Evolutionary conservation across 169 alveolate species (phyloP).

Genomic region (Plasmodium relictum): DNA sequence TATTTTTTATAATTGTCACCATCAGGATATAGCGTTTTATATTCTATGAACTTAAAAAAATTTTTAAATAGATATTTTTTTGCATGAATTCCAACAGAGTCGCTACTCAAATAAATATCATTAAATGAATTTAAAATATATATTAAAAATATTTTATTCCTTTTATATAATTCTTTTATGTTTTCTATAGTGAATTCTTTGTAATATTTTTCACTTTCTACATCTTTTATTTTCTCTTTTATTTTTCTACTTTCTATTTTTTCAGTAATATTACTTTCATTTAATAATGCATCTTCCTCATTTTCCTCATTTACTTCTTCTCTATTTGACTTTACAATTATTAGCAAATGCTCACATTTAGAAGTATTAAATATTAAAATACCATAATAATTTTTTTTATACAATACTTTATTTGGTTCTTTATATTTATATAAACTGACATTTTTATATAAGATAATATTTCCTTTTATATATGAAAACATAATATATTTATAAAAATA

Average conservation of each 20-base stretch:
- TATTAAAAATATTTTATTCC: conserved; percentile 44
- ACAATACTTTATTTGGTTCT: conserved; percentile 9
- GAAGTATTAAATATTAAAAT: conserved; percentile 20
- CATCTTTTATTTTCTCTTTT: not conserved
- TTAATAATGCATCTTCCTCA: not conserved
- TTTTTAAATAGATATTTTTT: conserved; percentile 20
- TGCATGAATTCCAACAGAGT: conserved; percentile 27
- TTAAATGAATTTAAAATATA: conserved; percentile 40
- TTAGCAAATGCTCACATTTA: conserved; percentile 48
- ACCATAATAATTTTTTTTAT: conserved; percentile 28
- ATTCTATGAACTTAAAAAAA: conserved; percentile 17
- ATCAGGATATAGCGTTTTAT: conserved; percentile 40
- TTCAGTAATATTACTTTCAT: not conserved
- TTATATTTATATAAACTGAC: conserved; percentile 13
- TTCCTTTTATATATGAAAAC: conserved; percentile 50
- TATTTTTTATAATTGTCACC: conserved; percentile 19
- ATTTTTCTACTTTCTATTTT: not conserved
- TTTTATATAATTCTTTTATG: conserved; percentile 49
- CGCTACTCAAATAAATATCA: conserved; percentile 8
- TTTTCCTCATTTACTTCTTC: not conserved
- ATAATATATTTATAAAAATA: conserved; percentile 64
- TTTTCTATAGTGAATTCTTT: conserved; percentile 40
- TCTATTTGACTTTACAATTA: conserved; percentile 12
- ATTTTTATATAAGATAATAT: conserved; percentile 3
- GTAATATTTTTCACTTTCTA: conserved; percentile 11